These are phyloP conservation scores for Arthrocladium fulminans DNA, from an alignment of 2,329 filamentous ascomycete species.

Conservation along the genomic window DNA sequence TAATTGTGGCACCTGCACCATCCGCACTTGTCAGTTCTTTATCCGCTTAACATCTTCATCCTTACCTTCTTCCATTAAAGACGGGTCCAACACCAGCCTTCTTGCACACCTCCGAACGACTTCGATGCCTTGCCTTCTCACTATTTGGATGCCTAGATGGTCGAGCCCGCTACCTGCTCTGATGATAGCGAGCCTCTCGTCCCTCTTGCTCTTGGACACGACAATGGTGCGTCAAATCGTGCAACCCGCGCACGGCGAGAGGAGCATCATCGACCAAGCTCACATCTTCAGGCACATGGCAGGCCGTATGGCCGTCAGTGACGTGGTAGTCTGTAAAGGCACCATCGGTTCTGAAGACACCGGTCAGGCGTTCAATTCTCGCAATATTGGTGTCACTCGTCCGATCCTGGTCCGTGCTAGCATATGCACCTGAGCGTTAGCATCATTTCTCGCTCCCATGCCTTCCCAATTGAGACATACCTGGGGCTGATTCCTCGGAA, in stretches of 20 bases:
- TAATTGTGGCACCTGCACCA: slow-evolving; percentile 47
- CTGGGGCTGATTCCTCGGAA: slow-evolving; percentile 47
- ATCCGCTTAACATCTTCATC: slow-evolving; percentile 39
- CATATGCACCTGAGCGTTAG: slow-evolving; percentile 13
- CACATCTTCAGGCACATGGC: slow-evolving; percentile 41
- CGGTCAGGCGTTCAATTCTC: slow-evolving; percentile 37
- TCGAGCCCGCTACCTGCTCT: slow-evolving; percentile 46
- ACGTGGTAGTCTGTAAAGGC: slow-evolving; percentile 50
- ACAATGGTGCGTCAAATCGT: slow-evolving; percentile 43
- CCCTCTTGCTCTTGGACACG: slow-evolving; percentile 31
- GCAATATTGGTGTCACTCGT: slow-evolving; percentile 48
- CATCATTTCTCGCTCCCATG: slow-evolving; percentile 1
- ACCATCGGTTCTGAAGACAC: slow-evolving; percentile 43
- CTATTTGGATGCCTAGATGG: slow-evolving; percentile 46
- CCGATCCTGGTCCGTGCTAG: slow-evolving; percentile 28
- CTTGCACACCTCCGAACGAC: slow-evolving; percentile 43
- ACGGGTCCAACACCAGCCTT: slow-evolving; percentile 44
- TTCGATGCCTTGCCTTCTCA: slow-evolving; percentile 41
- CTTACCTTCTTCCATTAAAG: slow-evolving; percentile 45
- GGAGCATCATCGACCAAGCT: slow-evolving; percentile 46
- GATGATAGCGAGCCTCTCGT: slow-evolving; percentile 37
- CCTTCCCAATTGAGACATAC: slow-evolving; percentile 43
- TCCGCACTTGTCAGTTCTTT: slow-evolving; percentile 39
- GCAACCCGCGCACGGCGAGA: slow-evolving; percentile 47
- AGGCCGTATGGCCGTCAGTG: slow-evolving; percentile 41